phyloP scores from a whole-genome alignment of 2,329 filamentous ascomycete genomes.

The Xylogone sp. region DNA sequence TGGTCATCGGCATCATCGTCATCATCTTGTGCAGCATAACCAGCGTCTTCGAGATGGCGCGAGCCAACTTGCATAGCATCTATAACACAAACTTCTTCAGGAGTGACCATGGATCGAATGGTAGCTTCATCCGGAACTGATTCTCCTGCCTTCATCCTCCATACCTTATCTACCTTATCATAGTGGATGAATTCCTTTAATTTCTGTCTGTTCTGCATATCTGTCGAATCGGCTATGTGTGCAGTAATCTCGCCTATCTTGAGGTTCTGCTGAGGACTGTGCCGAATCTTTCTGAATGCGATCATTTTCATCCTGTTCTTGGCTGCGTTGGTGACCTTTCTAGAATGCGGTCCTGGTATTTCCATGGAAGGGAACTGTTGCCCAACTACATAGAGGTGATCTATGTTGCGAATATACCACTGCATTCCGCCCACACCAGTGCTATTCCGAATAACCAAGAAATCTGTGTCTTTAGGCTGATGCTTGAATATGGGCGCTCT shows the following conservation, averaged over 20 bases:
- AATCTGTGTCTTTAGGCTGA: slow-evolving; percentile 72
- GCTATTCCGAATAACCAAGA: slow-evolving; percentile 77
- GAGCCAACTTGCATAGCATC: slow-evolving; percentile 96
- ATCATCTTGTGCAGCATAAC: slow-evolving; percentile 70
- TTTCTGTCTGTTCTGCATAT: slow-evolving; percentile 94
- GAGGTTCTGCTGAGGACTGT: slow-evolving; percentile 65
- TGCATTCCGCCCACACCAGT: slow-evolving; percentile 74
- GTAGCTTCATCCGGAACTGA: slow-evolving; percentile 74
- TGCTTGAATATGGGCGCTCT: slow-evolving; percentile 92
- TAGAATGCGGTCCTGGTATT: slow-evolving; percentile 87
- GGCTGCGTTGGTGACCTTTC: slow-evolving; percentile 93
- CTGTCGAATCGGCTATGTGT: slow-evolving; percentile 88
- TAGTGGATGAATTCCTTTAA: slow-evolving; percentile 95
- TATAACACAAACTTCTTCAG: slow-evolving; percentile 90
- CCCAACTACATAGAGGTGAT: slow-evolving; percentile 86
- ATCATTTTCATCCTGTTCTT: slow-evolving; percentile 98
- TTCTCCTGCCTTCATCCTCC: slow-evolving; percentile 73
- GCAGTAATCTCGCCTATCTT: slow-evolving; percentile 82
- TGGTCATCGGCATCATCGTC: slow-evolving; percentile 43
- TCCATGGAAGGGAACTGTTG: slow-evolving; percentile 91
- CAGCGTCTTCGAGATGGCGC: slow-evolving; percentile 86
- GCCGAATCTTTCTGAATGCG: slow-evolving; percentile 81
- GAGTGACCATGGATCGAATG: slow-evolving; percentile 85
- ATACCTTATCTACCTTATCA: slow-evolving; percentile 78
- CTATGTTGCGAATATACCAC: slow-evolving; percentile 84